A percentile compares a stretch with the other conserved stretches of the same genome.
Conservation (phyloP, 2,329 filamentous ascomycete genomes). For the Phialocephala subalpina region DNA sequence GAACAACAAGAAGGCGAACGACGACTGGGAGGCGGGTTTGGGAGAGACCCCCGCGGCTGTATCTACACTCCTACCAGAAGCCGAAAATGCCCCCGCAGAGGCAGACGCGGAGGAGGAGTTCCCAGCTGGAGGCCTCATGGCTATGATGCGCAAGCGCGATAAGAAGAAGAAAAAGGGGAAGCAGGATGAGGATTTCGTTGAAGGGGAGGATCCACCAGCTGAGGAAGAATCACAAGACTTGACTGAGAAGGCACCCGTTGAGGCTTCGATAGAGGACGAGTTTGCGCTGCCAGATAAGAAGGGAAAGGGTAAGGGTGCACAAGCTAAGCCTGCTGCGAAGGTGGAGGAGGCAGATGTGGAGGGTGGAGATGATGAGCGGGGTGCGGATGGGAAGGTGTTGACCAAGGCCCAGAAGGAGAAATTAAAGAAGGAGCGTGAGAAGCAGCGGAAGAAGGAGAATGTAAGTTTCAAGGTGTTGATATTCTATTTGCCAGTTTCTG, state of each 20-base stretch:
- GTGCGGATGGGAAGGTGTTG: slow-evolving; percentile 73
- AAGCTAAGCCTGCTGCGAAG: slow-evolving; percentile 50
- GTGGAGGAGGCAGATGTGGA: slow-evolving; percentile 56
- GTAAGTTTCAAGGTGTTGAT: slow-evolving; percentile 54
- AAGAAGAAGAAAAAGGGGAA: slow-evolving; percentile 70
- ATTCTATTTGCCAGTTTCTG: neutral
- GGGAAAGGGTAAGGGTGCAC: slow-evolving; percentile 69
- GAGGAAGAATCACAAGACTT: slow-evolving; percentile 53
- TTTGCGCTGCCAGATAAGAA: slow-evolving; percentile 82
- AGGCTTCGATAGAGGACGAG: slow-evolving; percentile 85
- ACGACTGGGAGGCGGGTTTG: slow-evolving; percentile 95
- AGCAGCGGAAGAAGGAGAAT: slow-evolving; percentile 98
- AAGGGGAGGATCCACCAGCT: slow-evolving; percentile 67
- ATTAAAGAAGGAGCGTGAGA: slow-evolving; percentile 97
- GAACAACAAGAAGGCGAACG: slow-evolving; percentile 82
- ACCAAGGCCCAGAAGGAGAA: slow-evolving; percentile 99
- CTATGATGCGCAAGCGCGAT: slow-evolving; percentile 81
- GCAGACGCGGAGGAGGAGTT: slow-evolving; percentile 59
- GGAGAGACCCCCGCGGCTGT: slow-evolving; percentile 73
- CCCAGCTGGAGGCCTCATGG: slow-evolving; percentile 71
- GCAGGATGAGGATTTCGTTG: slow-evolving; percentile 84
- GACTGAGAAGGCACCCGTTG: slow-evolving; percentile 75
- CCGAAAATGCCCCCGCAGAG: slow-evolving; percentile 55
- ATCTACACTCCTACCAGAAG: slow-evolving; percentile 52
- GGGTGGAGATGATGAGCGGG: slow-evolving; percentile 61